Conservation (phyloP, 345 rosid genomes). For the Orychophragmus violaceus region DNA sequence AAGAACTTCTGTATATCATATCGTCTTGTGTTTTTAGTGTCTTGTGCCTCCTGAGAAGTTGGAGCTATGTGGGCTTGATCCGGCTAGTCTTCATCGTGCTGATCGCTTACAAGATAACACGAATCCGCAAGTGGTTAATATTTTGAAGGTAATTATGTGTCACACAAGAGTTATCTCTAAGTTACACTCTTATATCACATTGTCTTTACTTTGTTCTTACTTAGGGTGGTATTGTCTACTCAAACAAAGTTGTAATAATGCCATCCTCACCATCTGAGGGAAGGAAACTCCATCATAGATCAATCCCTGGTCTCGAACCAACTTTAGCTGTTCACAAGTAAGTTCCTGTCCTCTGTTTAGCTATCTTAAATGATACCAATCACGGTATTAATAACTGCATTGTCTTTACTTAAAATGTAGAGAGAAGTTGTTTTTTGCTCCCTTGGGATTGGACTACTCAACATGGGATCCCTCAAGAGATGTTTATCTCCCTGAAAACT, state of each 20-base stretch:
- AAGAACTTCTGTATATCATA: background rate
- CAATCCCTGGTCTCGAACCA: slow-evolving; percentile 52
- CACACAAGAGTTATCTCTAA: background rate
- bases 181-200: background rate
- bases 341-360: slow-evolving; percentile 10
- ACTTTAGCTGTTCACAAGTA: slow-evolving; percentile 57
- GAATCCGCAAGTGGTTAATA: slow-evolving; percentile 49
- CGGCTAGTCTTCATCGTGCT: slow-evolving; percentile 59
- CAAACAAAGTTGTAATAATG: slow-evolving; percentile 62
- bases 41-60: slow-evolving; percentile 69
- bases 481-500: slow-evolving; percentile 54
- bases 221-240: slow-evolving; percentile 79
- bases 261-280: slow-evolving; percentile 49
- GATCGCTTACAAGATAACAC: slow-evolving; percentile 80
- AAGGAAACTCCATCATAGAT: slow-evolving; percentile 33
- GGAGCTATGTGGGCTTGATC: slow-evolving; percentile 77
- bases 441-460: slow-evolving; percentile 50
- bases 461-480: slow-evolving; percentile 67
- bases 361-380: background rate
- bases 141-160: slow-evolving; percentile 60
- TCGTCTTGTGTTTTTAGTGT: slow-evolving; percentile 39
- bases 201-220: slow-evolving; percentile 4
- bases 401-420: slow-evolving; percentile 30
- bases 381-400: background rate
- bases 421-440: slow-evolving; percentile 59